phyloP scores from a whole-genome alignment of 1,139 yeast species.

The Yamadazyma diddensiae region DNA sequence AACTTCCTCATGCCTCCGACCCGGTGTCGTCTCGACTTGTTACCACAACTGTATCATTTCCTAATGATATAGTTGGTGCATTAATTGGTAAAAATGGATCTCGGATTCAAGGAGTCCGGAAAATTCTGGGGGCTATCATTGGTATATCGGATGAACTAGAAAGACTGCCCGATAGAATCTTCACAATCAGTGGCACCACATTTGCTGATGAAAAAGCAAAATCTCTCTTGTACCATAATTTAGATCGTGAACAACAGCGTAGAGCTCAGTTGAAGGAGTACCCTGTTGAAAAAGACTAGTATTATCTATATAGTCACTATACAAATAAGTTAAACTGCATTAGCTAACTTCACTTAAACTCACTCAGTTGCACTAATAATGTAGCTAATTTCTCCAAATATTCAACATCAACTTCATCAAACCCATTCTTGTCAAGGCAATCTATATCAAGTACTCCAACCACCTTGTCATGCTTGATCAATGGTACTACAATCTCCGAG shows the following conservation, averaged over 20 bases:
- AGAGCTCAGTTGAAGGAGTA: constrained; percentile 2
- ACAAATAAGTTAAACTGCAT: too few relatives aligned
- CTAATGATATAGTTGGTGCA: constrained; percentile 87
- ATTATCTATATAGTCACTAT: not conserved
- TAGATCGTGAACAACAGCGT: constrained; percentile 56
- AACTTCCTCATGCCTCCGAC: not conserved
- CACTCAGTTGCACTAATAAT: constrained; percentile 47
- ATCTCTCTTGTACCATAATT: constrained; percentile 64
- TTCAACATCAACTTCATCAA: constrained; percentile 58
- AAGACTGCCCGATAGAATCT: constrained; percentile 61
- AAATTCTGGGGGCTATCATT: constrained; percentile 76
- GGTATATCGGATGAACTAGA: constrained; percentile 73
- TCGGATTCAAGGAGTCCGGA: constrained; percentile 83
- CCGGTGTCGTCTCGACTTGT: constrained; percentile 4
- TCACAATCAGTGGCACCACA: constrained; percentile 69
- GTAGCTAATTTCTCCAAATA: constrained; percentile 60
- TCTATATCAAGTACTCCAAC: constrained; percentile 87
- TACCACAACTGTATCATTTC: constrained; percentile 51
- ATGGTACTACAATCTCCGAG: constrained; percentile 91
- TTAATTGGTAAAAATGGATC: constrained; percentile 85
- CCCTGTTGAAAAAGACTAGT: not conserved
- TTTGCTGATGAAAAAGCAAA: constrained; percentile 69
- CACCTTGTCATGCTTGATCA: constrained; percentile 43
- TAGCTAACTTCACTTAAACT: too few relatives aligned
- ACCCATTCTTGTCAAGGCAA: constrained; percentile 62